Evolutionary conservation across 176 grass and related monocot species (phyloP).

Genomic region (Triticum monococcum): DNA sequence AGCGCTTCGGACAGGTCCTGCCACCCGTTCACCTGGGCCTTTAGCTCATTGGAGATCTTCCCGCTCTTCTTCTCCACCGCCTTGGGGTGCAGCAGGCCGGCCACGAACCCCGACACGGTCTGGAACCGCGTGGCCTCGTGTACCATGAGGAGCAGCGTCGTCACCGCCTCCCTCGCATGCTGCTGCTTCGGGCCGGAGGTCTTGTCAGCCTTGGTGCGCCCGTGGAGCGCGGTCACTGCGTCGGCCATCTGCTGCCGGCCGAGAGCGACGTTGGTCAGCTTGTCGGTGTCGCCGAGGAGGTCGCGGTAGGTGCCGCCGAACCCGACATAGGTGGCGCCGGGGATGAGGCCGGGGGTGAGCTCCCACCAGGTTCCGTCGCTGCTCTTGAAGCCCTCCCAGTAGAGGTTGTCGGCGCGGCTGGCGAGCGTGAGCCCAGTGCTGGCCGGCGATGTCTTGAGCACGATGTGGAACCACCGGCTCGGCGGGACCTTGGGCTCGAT

Average conservation of each 20-base stretch:
- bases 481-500: neutral
- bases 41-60: neutral
- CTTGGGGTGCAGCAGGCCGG: neutral
- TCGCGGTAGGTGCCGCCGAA: neutral
- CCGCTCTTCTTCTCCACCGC: neutral
- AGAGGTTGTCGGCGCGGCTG: slow-evolving; percentile 33
- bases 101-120: neutral
- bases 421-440: neutral
- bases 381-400: slow-evolving; percentile 21
- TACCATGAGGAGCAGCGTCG: neutral
- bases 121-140: neutral
- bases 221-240: neutral
- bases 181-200: neutral
- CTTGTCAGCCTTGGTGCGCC: neutral
- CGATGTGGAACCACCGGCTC: slow-evolving; percentile 31
- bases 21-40: slow-evolving; percentile 24
- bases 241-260: neutral
- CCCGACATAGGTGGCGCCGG: neutral
- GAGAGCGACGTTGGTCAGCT: neutral
- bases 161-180: neutral
- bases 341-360: slow-evolving; percentile 8
- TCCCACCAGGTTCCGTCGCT: slow-evolving; percentile 34
- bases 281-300: neutral
- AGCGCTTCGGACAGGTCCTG: neutral
- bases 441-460: neutral